Percentiles rank a stretch among this genome's conserved stretches.
Conservation (phyloP, 306 rosid genomes). For the Malus orientalis region DNA sequence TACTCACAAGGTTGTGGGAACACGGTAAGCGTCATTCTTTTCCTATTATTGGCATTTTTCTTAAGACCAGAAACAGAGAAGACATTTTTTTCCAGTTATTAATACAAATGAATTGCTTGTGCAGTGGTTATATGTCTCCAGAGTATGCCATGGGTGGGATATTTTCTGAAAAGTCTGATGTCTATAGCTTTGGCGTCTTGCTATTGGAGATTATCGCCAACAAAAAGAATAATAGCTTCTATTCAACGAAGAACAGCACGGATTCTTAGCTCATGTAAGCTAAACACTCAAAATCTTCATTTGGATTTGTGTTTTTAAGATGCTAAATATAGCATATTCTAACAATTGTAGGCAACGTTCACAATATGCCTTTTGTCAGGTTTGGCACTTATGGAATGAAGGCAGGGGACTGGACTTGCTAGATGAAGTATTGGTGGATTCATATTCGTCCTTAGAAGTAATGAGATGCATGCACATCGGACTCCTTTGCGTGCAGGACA, state of each 20-base stretch:
- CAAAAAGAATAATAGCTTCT: slow-evolving; percentile 18
- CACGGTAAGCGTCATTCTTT: slow-evolving; percentile 6
- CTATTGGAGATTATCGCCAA: slow-evolving; percentile 23
- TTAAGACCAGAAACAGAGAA: neutral
- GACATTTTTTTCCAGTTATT: neutral
- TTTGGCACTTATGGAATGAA: slow-evolving; percentile 9
- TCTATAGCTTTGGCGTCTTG: slow-evolving; percentile 29
- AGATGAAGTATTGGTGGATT: neutral
- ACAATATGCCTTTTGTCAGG: neutral
- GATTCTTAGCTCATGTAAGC: slow-evolving; percentile 26
- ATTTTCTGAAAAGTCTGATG: slow-evolving; percentile 26
- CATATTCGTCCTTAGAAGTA: neutral
- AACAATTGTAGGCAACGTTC: neutral
- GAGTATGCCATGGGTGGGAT: slow-evolving; percentile 23
- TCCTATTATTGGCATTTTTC: neutral
- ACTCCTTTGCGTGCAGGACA: slow-evolving; percentile 24
- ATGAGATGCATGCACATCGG: slow-evolving; percentile 14
- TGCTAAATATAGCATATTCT: neutral
- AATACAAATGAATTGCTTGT: neutral
- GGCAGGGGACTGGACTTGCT: neutral
- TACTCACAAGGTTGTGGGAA: slow-evolving; percentile 22
- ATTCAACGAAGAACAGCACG: neutral
- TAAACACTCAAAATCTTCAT: neutral
- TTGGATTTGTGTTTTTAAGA: neutral
- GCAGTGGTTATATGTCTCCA: slow-evolving; percentile 31